Evolutionary conservation across 2,329 filamentous ascomycete species (phyloP), one percentile per base, ranked within the genome.

Genomic region (Ceratocystis papillata): DNA sequence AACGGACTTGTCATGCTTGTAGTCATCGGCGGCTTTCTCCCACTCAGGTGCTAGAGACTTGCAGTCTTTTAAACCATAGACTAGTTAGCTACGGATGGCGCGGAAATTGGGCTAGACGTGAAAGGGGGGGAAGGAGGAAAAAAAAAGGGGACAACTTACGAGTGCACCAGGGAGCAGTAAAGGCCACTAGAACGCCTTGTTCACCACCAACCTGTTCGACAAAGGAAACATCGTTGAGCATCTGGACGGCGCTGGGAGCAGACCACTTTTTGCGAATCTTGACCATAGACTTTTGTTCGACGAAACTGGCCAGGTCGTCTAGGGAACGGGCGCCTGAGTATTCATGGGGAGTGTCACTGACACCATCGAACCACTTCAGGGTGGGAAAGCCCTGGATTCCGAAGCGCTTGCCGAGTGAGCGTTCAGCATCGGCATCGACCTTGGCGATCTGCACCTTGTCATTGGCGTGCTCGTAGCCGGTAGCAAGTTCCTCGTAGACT

Each of bases 111-210:
- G 3, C 30, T 33, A 20, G 22, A 41, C 2, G 41, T 53, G 33
- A 17, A 28, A 30, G 8, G 20, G 44, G 30, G 46, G 37, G 10
- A 22, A 44, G 6, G 46, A 6, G 6, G n/a, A 25, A 53, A 53
- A 10, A 22, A 20, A 53, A 53, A 22, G n/a, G 20, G 22, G 6
- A 10, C 3, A 62, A 88, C 91, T 78, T 84, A 97, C 94, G 93
- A 76, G 93, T 93, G 78, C 94, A 99, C 94, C 93, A 97, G 64
- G 94, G 92, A 64, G 94, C 93, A 71, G 95, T 99, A 77, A 99
- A 99, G 59, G 95, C 92, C 74, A 99, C 92, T 65, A 99, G 77
- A 22, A 96, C 90, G 76, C 95, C 82, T 83, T 96, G 91, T 69
- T 96, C 89, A 63, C 85, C 81, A 69, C 93, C 93, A 78, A 96